Evolutionary conservation across 257 asterid genomes (phyloP).

Genomic region (Penstemon newberryi): DNA sequence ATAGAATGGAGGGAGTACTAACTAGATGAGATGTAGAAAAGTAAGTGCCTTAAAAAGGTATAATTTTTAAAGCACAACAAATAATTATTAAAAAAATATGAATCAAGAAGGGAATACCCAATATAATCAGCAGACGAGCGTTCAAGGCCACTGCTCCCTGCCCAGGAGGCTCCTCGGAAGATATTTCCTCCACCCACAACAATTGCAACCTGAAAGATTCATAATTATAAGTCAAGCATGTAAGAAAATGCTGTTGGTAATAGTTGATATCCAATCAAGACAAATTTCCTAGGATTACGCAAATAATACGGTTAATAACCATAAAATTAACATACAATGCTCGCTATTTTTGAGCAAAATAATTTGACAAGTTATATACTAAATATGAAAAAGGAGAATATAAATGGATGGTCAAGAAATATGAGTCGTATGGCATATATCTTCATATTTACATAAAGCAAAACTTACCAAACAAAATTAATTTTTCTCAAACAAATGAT

Average conservation of each 20-base stretch:
- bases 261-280: background rate
- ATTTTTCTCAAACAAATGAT: background rate
- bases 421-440: background rate
- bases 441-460: conserved; percentile 2
- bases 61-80: conserved; percentile 7
- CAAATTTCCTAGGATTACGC: background rate
- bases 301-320: background rate
- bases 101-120: conserved; percentile 49
- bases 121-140: conserved; percentile 97
- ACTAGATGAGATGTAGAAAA: conserved; percentile 2
- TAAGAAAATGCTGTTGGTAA: background rate
- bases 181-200: conserved; percentile 96
- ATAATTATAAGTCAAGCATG: conserved; percentile 11
- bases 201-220: conserved; percentile 65
- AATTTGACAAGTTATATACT: background rate
- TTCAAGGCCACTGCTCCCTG: conserved; percentile 84
- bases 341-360: conserved; percentile 4
- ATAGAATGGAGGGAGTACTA: too few relatives aligned
- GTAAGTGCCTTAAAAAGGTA: background rate
- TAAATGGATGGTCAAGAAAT: conserved; percentile 11
- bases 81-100: background rate
- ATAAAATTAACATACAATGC: conserved; percentile 16
- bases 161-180: conserved; percentile 93
- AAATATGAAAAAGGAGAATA: background rate
- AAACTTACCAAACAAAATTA: conserved; percentile 10